Base-by-base conservation (phyloP, 2,329 filamentous ascomycete species). In the Fusarium acutatum region DNA sequence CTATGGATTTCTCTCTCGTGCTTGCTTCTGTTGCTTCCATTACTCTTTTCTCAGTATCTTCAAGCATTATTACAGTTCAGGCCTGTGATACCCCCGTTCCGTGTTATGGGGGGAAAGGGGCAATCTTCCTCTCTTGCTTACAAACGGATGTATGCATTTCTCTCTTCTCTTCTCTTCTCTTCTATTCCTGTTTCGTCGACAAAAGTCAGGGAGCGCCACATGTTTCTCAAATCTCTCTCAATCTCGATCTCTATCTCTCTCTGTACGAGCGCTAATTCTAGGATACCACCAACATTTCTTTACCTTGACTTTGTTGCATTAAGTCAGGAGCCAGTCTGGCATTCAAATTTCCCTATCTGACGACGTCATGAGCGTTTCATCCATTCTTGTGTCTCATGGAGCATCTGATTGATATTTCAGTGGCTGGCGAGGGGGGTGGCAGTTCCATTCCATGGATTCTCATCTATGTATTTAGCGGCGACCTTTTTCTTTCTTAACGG, bases 261-360 rank as follows among this genome's bases (percentile, higher is more conserved):
- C 61, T 78, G 75, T 71, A 78, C 62, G 62, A 78, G 77, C 72
- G 71, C 72, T 71, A 71, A 67, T 72, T 74, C 70, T 64, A 79
- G 75, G 79, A 79, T 80, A 80, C 75, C 78, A 75, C 71, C 64
- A 67, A 77, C 65, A 61, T 75, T 73, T 70, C 50, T 75, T 70
- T 38, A 70, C 53, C 60, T 70, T 64, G 58, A 41, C 69, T 75
- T 72, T 67, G 63, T 67, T 76, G 73, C 65, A 78, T 71, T 62
- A 60, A 75, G 75, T 69, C 69, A 67, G 61, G 74, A 72, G 57
- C 54, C 63, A 72, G 67, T 72, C 69, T 74, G 69, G 73, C 75
- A 74, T 78, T 78, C 75, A 69, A 54, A 63, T 68, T 76, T 64
- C 65, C 63, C 66, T 74, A 69, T 62, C 64, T 75, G 75, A 77